Evolutionary conservation across 2,329 filamentous ascomycete species (phyloP).

Genomic region (Botrytis hyacinthi): DNA sequence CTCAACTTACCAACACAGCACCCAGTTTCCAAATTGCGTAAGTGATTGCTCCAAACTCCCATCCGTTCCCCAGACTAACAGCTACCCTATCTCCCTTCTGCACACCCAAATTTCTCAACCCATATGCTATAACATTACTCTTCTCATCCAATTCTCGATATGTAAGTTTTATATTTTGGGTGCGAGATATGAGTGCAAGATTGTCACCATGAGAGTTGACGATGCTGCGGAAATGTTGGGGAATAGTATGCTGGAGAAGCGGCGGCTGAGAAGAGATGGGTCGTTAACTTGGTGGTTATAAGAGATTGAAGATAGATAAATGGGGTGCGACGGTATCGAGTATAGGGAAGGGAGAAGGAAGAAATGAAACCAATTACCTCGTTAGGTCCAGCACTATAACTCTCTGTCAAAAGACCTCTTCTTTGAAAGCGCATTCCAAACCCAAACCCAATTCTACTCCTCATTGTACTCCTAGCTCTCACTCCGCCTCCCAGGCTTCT

Average conservation of each 20-base stretch:
- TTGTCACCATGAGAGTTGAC: conserved; percentile 64
- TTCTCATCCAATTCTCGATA: conserved; percentile 72
- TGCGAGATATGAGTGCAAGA: conserved; percentile 54
- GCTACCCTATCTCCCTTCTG: conserved; percentile 81
- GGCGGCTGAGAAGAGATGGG: conserved; percentile 53
- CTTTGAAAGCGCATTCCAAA: conserved; percentile 7
- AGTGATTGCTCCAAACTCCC: conserved; percentile 79
- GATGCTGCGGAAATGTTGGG: conserved; percentile 66
- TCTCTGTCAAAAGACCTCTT: conserved; percentile 38
- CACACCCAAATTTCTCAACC: conserved; percentile 68
- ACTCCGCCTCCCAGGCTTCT: not conserved
- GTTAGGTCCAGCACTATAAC: conserved; percentile 38
- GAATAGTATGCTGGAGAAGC: conserved; percentile 66
- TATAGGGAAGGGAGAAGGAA: conserved; percentile 10
- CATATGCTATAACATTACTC: conserved; percentile 73
- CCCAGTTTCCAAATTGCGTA: conserved; percentile 94
- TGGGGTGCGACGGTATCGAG: not conserved
- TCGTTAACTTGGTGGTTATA: not conserved
- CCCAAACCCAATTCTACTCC: not conserved
- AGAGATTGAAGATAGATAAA: not conserved
- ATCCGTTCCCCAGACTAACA: conserved; percentile 79
- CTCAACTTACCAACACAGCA: conserved; percentile 66
- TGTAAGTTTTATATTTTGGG: conserved; percentile 52
- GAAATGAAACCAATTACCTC: conserved; percentile 35
- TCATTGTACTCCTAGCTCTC: not conserved